Conservation (phyloP, 768 basidiomycete genomes). For the Mycena belliarum region DNA sequence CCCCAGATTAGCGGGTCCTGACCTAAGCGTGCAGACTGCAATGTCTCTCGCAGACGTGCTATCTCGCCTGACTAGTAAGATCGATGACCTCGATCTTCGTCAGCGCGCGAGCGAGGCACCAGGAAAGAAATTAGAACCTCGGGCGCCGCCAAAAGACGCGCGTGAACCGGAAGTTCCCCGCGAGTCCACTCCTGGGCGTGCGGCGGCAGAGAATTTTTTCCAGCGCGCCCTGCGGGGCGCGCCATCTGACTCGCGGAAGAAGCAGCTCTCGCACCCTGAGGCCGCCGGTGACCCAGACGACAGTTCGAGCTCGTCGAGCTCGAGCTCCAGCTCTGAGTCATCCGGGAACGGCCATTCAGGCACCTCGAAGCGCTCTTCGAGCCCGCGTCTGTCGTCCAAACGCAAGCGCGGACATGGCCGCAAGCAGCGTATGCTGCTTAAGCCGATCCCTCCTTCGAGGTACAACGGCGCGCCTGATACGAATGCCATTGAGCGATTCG, state of each 20-base stretch:
- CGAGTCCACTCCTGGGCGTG: neutral
- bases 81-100: no score
- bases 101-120: no score
- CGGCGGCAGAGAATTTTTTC: neutral
- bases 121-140: neutral
- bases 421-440: slow-evolving; percentile 14
- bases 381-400: neutral
- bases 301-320: neutral
- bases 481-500: slow-evolving; percentile 25
- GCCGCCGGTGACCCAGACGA: neutral
- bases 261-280: no score
- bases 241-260: no score
- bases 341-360: neutral
- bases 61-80: no score
- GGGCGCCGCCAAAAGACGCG: neutral
- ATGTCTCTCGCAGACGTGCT: no score
- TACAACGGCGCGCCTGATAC: slow-evolving; percentile 29
- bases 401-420: neutral
- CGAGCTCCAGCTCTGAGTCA: neutral
- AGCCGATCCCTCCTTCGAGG: slow-evolving; percentile 23
- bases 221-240: neutral
- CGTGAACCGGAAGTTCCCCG: neutral
- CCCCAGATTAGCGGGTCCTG: no score
- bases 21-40: no score
- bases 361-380: neutral